Conservation (phyloP, 257 asterid species). For the Echites panduratus region DNA sequence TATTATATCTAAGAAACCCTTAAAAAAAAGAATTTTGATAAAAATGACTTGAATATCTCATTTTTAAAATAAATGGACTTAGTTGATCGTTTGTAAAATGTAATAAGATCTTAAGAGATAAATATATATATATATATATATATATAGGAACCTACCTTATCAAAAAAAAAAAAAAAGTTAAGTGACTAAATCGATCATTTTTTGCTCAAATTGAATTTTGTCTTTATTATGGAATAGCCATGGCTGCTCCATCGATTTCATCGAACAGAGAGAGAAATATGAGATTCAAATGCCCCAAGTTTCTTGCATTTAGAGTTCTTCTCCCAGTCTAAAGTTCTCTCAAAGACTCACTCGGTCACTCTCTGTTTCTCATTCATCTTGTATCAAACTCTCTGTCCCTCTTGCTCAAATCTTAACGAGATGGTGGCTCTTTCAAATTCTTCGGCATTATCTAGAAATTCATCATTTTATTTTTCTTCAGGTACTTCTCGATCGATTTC, state of each 20-base stretch:
- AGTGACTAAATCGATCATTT: background rate
- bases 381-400: background rate
- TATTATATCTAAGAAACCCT: no score
- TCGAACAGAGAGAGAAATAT: constrained; percentile 7
- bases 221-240: no score
- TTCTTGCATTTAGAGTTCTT: constrained; percentile 4
- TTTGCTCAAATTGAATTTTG: constrained; percentile 13
- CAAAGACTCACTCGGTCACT: background rate
- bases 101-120: no score
- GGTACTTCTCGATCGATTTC: constrained; percentile 26
- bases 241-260: constrained; percentile 14
- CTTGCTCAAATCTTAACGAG: constrained; percentile 11
- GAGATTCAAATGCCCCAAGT: constrained; percentile 3
- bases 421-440: constrained; percentile 51
- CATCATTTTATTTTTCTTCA: constrained; percentile 25
- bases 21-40: no score
- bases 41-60: no score
- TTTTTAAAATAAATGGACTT: no score
- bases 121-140: no score
- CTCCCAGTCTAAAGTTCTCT: no score
- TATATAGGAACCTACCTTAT: no score
- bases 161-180: no score
- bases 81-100: no score
- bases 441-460: constrained; percentile 26
- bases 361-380: constrained; percentile 7